Conservation (phyloP, 352 stramenopile species). For the Phytophthora podocarpi region DNA sequence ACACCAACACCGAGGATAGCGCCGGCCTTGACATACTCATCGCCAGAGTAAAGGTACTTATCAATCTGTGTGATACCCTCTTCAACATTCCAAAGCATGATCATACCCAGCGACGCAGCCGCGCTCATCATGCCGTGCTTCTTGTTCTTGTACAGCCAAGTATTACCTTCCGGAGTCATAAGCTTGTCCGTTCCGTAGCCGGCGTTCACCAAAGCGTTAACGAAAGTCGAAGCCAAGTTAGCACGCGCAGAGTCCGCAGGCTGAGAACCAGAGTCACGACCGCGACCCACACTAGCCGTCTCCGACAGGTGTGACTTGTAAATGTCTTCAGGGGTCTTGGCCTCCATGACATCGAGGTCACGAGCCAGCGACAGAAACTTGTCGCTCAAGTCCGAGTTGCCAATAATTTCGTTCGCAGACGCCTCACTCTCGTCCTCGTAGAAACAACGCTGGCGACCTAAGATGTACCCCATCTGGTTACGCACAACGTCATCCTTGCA, state of each 20-base stretch:
- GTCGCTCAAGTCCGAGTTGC: conserved; percentile 96
- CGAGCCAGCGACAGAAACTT: conserved; percentile 96
- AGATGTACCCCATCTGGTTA: conserved; percentile 96
- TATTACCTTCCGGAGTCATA: conserved; percentile 93
- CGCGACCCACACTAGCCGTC: conserved; percentile 84
- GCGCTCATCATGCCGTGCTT: conserved; percentile 99
- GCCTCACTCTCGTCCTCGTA: conserved; percentile 94
- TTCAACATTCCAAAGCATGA: conserved; percentile 99
- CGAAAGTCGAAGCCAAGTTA: conserved; percentile 99
- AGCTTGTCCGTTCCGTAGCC: conserved; percentile 98
- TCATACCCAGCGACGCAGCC: conserved; percentile 96
- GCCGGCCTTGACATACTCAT: conserved; percentile 98
- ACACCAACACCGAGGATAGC: conserved; percentile 98
- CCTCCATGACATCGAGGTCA: conserved; percentile 97
- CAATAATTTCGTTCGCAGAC: conserved; percentile 94
- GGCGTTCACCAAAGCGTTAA: conserved; percentile 99
- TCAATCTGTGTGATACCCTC: conserved; percentile 99
- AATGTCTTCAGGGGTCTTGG: conserved; percentile 98
- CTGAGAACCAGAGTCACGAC: conserved; percentile 72
- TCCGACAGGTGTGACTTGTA: conserved; percentile 99
- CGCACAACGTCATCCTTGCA: conserved; percentile 67
- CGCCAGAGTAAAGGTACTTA: conserved; percentile 99
- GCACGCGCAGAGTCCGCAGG: conserved; percentile 96
- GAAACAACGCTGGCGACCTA: conserved; percentile 95
- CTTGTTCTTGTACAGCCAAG: conserved; percentile 99